Conservation (phyloP, 148 eudicot genomes). For the Rhododendron vialii region DNA sequence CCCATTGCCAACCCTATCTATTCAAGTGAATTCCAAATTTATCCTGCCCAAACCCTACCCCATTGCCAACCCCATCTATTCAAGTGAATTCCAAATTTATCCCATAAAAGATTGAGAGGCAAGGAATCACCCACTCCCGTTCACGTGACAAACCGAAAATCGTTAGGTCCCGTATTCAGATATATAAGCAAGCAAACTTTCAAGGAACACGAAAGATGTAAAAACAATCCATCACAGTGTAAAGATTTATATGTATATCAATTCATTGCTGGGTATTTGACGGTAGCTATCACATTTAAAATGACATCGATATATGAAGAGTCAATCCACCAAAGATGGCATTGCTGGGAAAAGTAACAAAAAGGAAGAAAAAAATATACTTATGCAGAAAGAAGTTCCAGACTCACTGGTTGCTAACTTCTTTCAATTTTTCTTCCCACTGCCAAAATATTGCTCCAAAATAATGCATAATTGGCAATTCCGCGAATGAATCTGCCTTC, state of each 20-base stretch:
- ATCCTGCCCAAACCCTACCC: background rate
- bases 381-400: background rate
- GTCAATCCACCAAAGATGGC: background rate
- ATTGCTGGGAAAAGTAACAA: background rate
- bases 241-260: background rate
- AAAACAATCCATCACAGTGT: too few species aligned
- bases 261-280: background rate
- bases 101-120: background rate
- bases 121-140: background rate
- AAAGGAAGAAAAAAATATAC: background rate
- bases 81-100: background rate
- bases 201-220: background rate
- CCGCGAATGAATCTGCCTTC: slow-evolving; percentile 7
- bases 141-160: background rate
- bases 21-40: background rate
- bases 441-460: background rate
- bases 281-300: background rate
- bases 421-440: background rate
- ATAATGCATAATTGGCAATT: slow-evolving; percentile 1
- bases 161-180: background rate
- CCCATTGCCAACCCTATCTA: background rate
- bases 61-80: background rate
- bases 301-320: background rate
- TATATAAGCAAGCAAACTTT: background rate
- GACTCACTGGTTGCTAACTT: background rate